Evolutionary conservation across 2,329 filamentous ascomycete species (phyloP), one percentile per base, ranked within the genome.

Genomic region (Colletotrichum graminicola): DNA sequence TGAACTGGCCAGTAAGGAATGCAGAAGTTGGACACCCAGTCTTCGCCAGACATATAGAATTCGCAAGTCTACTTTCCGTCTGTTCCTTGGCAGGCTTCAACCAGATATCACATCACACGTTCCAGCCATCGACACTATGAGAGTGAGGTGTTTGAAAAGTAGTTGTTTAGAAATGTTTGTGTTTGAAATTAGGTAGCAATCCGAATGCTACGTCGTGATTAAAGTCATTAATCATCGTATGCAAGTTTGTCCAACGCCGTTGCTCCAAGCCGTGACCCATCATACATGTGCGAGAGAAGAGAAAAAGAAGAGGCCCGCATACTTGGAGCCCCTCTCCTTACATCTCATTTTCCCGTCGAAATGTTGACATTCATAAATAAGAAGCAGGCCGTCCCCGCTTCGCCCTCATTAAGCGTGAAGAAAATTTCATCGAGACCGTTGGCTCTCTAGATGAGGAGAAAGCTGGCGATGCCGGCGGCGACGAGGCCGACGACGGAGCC

Each of bases 401-500:
- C 41, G 14, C 29, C 36, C 14, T 67, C 26, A 36, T 61, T 23
- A 57, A 52, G 52, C 26, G 26, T 45, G 26, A 23, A 39, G n/a
- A 47, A 16, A 36, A 16, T 29, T 5, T 6, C 23, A 8, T 26
- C 23, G 3, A 32, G 26, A 63, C 62, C 7, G 41, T 34, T 21
- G n/a, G 5, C 43, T 41, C 5, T 7, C 74, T 76, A 82, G 66
- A 81, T 59, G 75, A 81, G 76, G 73, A 81, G 76, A 60, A 82
- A 74, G 23, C 79, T 78, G 76, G 82, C 77, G 74, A 80, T 79
- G 73, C 79, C 79, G 71, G 82, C 82, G 45, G 78, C 80, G 67
- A 82, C 65, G n/a, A 82, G 75, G 43, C 80, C 80, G 52, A 73
- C 77, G 72, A 80, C 77, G 60, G 80, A 82, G 56, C 75, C 74